Percentiles rank a stretch among this genome's conserved stretches.
phyloP scores from a whole-genome alignment of 495 filamentous ascomycete genomes.

The Talaromyces adpressus region DNA sequence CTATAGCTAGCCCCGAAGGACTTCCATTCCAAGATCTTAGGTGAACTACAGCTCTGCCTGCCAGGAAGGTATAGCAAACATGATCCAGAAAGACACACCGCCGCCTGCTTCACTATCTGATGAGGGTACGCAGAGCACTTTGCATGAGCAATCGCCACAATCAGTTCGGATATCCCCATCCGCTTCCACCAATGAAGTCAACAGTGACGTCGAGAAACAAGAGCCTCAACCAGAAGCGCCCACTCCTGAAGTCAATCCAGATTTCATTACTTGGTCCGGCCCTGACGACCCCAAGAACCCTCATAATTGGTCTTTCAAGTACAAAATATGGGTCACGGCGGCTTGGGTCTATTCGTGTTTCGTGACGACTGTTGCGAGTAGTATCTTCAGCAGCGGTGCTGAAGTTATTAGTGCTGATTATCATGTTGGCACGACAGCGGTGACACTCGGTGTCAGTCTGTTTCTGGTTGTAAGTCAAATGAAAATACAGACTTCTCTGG shows the following conservation, averaged over 20 bases:
- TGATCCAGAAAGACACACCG: background rate
- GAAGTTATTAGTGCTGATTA: background rate
- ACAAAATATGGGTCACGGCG: background rate
- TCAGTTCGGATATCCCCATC: background rate
- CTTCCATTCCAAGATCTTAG: background rate
- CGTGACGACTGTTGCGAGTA: background rate
- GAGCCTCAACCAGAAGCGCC: background rate
- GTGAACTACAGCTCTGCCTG: background rate
- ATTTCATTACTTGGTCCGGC: constrained; percentile 6
- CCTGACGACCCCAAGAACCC: constrained; percentile 10
- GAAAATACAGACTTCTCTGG: background rate
- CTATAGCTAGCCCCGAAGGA: background rate
- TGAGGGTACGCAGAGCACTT: background rate
- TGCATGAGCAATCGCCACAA: background rate
- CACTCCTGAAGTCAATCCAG: background rate
- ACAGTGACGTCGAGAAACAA: background rate
- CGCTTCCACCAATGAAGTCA: background rate
- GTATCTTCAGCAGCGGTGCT: background rate
- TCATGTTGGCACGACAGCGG: background rate
- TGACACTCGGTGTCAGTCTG: background rate
- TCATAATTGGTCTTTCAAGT: background rate
- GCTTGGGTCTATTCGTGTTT: constrained; percentile 3
- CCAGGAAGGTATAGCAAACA: background rate
- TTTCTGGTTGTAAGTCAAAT: background rate
- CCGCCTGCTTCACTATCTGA: background rate